Conservation (phyloP, 768 basidiomycete genomes). For the Mycena maculata region DNA sequence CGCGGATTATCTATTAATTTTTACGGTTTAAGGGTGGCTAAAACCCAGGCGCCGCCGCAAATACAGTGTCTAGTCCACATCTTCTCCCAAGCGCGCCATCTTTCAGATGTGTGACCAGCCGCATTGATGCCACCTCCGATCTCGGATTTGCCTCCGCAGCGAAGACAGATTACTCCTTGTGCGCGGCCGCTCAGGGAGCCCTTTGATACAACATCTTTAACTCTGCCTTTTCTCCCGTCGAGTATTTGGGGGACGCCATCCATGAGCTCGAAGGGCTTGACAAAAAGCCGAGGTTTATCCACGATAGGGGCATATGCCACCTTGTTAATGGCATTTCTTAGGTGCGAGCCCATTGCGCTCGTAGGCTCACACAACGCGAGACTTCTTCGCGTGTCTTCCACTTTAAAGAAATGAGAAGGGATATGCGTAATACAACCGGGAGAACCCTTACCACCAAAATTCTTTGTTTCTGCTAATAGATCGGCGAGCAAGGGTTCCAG, state of each 20-base stretch:
- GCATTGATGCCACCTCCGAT: constrained; percentile 46
- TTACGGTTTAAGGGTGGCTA: constrained; percentile 10
- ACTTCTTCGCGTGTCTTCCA: constrained; percentile 60
- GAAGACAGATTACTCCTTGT: constrained; percentile 60
- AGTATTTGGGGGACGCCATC: constrained; percentile 64
- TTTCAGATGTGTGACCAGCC: constrained; percentile 47
- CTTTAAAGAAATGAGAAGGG: constrained; percentile 48
- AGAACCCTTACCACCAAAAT: constrained; percentile 48
- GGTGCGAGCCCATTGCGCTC: constrained; percentile 53
- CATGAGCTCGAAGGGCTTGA: constrained; percentile 78
- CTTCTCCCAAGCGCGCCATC: constrained; percentile 74
- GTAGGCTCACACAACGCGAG: constrained; percentile 72
- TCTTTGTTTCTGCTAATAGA: constrained; percentile 46
- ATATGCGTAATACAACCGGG: background rate
- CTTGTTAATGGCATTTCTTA: constrained; percentile 58
- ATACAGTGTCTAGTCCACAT: constrained; percentile 71
- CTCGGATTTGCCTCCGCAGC: constrained; percentile 72
- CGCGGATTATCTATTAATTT: background rate
- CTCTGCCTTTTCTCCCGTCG: constrained; percentile 53
- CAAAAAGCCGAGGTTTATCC: constrained; percentile 75
- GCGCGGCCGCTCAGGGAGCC: constrained; percentile 55
- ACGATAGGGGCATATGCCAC: constrained; percentile 63
- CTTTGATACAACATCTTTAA: constrained; percentile 76
- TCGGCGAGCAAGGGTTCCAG: constrained; percentile 62
- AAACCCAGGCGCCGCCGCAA: constrained; percentile 76